Evolutionary conservation across 208 protist species (phyloP), one percentile per base, ranked within the genome.

Genomic region (Wallacemonas sp.): DNA sequence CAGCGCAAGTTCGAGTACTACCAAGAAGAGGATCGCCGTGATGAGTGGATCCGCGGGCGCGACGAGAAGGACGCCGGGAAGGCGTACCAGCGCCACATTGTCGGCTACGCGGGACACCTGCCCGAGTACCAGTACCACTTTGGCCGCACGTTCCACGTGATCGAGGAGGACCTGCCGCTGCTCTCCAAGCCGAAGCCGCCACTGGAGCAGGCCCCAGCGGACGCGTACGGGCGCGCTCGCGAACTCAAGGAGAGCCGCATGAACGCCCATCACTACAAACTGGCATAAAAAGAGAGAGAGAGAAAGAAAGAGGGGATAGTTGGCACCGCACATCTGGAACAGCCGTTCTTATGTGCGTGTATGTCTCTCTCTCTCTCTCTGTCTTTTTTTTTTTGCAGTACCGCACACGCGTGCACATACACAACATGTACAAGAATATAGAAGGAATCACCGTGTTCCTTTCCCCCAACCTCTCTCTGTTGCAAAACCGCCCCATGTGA

Each of bases 131-230:
- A 68, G 46, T 83, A 80, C 52, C 88, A 81, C 73, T 94, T 94
- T 77, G 90, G 90, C 9, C 83, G 86, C 26, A 93, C 90, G 11
- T 96, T 96, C 60, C 90, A 96, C 64, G 70, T 88, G 6, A 93
- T 96, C 39, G 90, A 96, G 71, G 90, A 93, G 75, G 83, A 88
- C 38, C 69, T 93, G 30, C 90, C 90, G 48, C 64, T 79, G 33
- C 80, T 94, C 56, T 78, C 83, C 26, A 74, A 81, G 66, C 78
- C 82, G 12, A 83, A 82, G 64, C 27, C 60, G 38, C 63, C 62
- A 11, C 52, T 74, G 68, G 76, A 83, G 70, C 36, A 68, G 17
- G 38, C 83, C 14, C 57, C 78, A 23, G 39, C 73, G 2, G 83
- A 94, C 65, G 72, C 76, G 52, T 90, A 81, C 44, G 82, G 83